These are phyloP conservation scores for Cyberlindnera euphorbiae DNA, from an alignment of 805 yeast species.

Conservation along the genomic window DNA sequence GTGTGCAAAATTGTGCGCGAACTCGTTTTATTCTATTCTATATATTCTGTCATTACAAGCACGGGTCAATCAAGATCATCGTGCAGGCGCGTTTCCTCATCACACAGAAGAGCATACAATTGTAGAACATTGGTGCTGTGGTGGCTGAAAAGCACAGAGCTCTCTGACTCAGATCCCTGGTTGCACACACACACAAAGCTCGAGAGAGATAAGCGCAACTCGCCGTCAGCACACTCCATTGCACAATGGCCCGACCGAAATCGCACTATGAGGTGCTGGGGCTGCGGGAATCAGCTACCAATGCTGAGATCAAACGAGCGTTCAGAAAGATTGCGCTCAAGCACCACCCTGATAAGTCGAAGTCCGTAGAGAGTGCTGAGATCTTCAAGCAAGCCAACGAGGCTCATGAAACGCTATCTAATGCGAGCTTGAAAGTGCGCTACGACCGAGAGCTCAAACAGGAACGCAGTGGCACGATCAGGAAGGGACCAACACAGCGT, in stretches of 20 bases:
- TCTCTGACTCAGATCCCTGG: no score
- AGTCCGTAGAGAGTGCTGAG: conserved; percentile 20
- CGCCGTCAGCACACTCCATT: no score
- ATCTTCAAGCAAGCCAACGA: conserved; percentile 29
- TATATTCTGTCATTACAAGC: no score
- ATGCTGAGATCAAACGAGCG: conserved; percentile 31
- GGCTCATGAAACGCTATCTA: conserved; percentile 30
- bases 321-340: conserved; percentile 35
- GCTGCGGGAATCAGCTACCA: conserved; percentile 18
- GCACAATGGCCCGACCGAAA: not conserved
- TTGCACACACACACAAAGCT: not conserved
- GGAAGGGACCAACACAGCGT: no score
- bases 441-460: conserved; percentile 23
- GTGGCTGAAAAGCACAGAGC: no score
- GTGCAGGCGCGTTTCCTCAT: no score
- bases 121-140: no score
- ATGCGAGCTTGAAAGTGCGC: conserved; percentile 22
- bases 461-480: no score
- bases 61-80: no score
- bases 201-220: no score
- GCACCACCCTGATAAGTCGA: conserved; percentile 44
- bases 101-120: no score
- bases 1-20: not conserved
- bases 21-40: no score
- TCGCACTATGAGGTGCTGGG: conserved; percentile 29